Evolutionary conservation across 148 eudicot species (phyloP).

Genomic region (Arctostaphylos glauca): DNA sequence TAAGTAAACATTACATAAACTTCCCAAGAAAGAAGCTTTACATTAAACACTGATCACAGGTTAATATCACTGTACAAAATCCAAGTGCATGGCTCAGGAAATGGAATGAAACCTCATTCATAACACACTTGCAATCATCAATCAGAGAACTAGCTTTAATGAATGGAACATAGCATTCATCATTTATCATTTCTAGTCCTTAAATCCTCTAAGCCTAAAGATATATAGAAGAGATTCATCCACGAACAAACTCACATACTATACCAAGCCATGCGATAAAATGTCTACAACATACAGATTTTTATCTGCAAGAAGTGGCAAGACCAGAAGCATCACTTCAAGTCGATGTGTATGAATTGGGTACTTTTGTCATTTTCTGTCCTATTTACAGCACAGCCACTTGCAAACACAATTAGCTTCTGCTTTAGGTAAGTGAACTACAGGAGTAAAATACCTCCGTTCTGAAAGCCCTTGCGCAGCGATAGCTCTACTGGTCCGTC

Average conservation of each 20-base stretch:
- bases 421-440: not conserved
- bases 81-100: constrained; percentile 11
- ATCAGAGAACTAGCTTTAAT: not conserved
- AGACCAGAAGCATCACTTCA: not conserved
- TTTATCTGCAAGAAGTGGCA: not conserved
- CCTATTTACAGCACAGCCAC: not conserved
- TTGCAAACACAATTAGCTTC: not conserved
- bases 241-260: not conserved
- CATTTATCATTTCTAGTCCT: not conserved
- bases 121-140: not conserved
- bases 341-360: not conserved
- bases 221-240: not conserved
- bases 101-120: not conserved
- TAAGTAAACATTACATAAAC: constrained; percentile 12
- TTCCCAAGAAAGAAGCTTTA: not conserved
- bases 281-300: not conserved
- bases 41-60: not conserved
- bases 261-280: not conserved
- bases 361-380: not conserved
- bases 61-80: not conserved
- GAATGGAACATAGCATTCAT: not conserved
- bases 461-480: not conserved
- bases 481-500: not conserved
- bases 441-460: not conserved
- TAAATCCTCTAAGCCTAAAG: not conserved